Percentiles rank a stretch among this genome's conserved stretches.
Conservation (phyloP, 768 basidiomycete genomes). For the Lactarius hengduanensis region DNA sequence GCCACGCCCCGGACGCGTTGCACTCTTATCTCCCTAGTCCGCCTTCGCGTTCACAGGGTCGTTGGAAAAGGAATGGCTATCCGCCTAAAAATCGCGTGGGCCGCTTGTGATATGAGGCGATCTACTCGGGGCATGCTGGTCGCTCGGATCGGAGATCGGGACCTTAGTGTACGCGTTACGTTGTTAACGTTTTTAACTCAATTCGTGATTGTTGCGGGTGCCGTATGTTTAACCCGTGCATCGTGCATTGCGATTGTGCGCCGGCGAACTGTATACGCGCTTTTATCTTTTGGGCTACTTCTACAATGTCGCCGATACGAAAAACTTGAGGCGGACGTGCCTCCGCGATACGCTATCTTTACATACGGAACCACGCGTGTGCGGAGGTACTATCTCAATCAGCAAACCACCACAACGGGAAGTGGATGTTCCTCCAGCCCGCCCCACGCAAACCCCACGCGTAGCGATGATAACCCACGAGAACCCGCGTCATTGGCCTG, state of each 20-base stretch:
- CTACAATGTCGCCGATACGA: constrained; percentile 13
- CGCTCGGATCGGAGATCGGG: constrained; percentile 15
- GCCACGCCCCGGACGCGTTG: constrained; percentile 14
- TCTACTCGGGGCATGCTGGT: background rate
- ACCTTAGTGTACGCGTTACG: background rate
- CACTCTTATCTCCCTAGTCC: constrained; percentile 9
- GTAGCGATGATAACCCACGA: constrained; percentile 19
- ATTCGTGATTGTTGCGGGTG: background rate
- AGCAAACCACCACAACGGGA: background rate
- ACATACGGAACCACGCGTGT: constrained; percentile 12
- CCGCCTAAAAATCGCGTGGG: constrained; percentile 1
- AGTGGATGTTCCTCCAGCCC: background rate
- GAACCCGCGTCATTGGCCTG: constrained; percentile 16
- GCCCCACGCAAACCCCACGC: constrained; percentile 25
- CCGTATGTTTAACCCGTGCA: constrained; percentile 3
- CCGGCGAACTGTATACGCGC: background rate
- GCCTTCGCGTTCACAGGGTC: constrained; percentile 2
- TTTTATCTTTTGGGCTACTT: constrained; percentile 9
- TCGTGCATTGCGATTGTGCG: constrained; percentile 12
- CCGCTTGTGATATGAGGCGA: background rate
- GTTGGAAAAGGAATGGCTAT: background rate
- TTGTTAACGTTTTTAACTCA: constrained; percentile 20
- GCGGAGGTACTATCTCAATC: constrained; percentile 13
- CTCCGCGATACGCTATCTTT: constrained; percentile 8
- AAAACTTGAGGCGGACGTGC: constrained; percentile 13